Percentiles rank a stretch among this genome's conserved stretches.
These are phyloP conservation scores for Colletotrichum spaethianum DNA, from an alignment of 2,329 filamentous ascomycete species.

Conservation along the genomic window DNA sequence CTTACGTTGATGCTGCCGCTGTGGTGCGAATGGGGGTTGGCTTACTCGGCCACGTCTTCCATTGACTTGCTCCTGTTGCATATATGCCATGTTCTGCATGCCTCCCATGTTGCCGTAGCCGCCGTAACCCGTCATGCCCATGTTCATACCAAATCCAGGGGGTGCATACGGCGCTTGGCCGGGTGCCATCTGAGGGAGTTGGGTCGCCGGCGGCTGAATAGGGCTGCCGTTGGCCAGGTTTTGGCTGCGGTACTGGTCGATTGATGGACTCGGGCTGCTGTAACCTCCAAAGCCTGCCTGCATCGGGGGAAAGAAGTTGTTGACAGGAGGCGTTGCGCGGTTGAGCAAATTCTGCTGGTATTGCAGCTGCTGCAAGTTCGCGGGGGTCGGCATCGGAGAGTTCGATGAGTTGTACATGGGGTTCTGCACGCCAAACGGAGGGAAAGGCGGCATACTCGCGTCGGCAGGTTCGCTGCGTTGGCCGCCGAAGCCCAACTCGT, in stretches of 20 bases:
- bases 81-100: slow-evolving; percentile 66
- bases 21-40: slow-evolving; percentile 49
- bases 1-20: slow-evolving; percentile 14
- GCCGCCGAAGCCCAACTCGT: slow-evolving; percentile 66
- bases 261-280: slow-evolving; percentile 60
- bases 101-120: slow-evolving; percentile 61
- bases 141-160: slow-evolving; percentile 65
- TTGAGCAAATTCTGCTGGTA: slow-evolving; percentile 73
- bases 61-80: slow-evolving; percentile 71
- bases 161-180: slow-evolving; percentile 62
- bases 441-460: slow-evolving; percentile 63
- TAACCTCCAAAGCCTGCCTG: slow-evolving; percentile 70
- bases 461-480: slow-evolving; percentile 69
- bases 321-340: slow-evolving; percentile 67
- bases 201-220: slow-evolving; percentile 60
- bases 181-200: slow-evolving; percentile 58
- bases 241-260: slow-evolving; percentile 71
- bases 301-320: slow-evolving; percentile 70
- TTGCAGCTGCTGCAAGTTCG: slow-evolving; percentile 69
- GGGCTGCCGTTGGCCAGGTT: slow-evolving; percentile 66
- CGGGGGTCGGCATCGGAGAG: slow-evolving; percentile 61
- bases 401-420: slow-evolving; percentile 66
- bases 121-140: slow-evolving; percentile 61
- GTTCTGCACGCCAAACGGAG: slow-evolving; percentile 64
- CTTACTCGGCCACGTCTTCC: slow-evolving; percentile 72